Evolutionary conservation across 345 rosid genomes (phyloP).

Genomic region (Pistacia vera): DNA sequence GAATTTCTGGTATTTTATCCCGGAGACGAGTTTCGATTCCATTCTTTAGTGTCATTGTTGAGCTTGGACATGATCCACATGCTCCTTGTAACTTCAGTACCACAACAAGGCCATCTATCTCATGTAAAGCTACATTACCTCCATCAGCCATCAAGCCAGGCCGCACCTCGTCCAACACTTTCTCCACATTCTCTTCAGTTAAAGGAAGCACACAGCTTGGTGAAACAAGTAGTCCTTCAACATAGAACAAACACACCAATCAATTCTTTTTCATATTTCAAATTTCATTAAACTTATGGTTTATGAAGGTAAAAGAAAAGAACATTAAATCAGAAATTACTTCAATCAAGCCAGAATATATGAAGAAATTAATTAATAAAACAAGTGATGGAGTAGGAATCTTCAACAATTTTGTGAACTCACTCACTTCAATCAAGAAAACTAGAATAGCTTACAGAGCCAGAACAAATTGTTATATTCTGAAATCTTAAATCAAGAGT

Average conservation of each 20-base stretch:
- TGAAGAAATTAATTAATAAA: too few relatives aligned
- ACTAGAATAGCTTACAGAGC: too few relatives aligned
- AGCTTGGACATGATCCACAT: conserved; percentile 97
- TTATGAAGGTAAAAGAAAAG: background rate
- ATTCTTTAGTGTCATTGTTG: conserved; percentile 92
- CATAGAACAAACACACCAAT: conserved; percentile 14
- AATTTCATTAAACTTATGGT: background rate
- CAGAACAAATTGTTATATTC: too few relatives aligned
- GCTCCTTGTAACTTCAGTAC: conserved; percentile 92
- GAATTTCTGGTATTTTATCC: conserved; percentile 88
- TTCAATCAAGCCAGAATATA: conserved; percentile 3
- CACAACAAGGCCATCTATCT: conserved; percentile 94
- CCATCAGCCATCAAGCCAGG: conserved; percentile 96
- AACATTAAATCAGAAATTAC: background rate
- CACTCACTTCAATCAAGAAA: too few relatives aligned
- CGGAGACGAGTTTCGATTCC: conserved; percentile 88
- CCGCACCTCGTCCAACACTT: conserved; percentile 76
- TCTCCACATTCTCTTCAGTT: conserved; percentile 95
- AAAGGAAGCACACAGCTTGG: conserved; percentile 76
- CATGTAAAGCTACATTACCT: conserved; percentile 91
- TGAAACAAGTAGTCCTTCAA: conserved; percentile 47
- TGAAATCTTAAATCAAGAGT: too few relatives aligned
- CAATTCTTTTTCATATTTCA: background rate
- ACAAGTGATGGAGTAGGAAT: too few relatives aligned
- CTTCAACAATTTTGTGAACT: too few relatives aligned